Conservation (phyloP, 116 monocot species). For the Zostera marina region DNA sequence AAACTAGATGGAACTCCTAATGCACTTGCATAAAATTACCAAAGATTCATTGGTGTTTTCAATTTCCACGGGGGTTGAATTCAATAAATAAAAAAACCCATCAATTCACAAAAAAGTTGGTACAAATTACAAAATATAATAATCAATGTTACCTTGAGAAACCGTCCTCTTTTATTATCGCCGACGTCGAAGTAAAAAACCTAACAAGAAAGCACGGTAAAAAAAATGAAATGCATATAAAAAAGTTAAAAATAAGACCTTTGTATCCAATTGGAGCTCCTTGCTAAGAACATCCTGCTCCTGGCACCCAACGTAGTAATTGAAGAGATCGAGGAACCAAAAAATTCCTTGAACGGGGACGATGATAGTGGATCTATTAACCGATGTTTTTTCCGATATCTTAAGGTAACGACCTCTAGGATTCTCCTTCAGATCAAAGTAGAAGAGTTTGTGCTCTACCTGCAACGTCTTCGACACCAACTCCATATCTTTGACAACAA, state of each 20-base stretch:
- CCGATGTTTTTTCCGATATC: conserved; percentile 94
- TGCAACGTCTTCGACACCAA: conserved; percentile 77
- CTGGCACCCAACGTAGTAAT: conserved; percentile 37
- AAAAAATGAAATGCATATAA: not conserved
- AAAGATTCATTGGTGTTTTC: too few species aligned
- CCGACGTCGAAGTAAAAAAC: conserved; percentile 67
- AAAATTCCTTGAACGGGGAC: conserved; percentile 58
- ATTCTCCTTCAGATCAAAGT: conserved; percentile 90
- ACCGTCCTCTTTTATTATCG: conserved; percentile 69
- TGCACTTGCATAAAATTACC: too few species aligned
- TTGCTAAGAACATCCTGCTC: conserved; percentile 46
- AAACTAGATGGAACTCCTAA: too few species aligned
- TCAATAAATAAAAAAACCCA: too few species aligned
- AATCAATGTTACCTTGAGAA: conserved; percentile 82
- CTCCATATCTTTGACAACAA: conserved; percentile 51
- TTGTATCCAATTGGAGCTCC: conserved; percentile 67
- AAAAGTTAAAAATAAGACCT: conserved; percentile 16
- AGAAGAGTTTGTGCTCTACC: conserved; percentile 90
- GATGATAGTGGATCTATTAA: conserved; percentile 75
- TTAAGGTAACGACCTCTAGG: conserved; percentile 75
- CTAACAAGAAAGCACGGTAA: conserved; percentile 7
- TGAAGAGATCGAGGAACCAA: conserved; percentile 74
- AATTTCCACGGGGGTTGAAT: too few species aligned
- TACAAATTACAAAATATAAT: too few species aligned
- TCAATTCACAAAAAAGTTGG: too few species aligned